Conservation (phyloP, 2,329 filamentous ascomycete genomes). For the Ophiostoma australiae region DNA sequence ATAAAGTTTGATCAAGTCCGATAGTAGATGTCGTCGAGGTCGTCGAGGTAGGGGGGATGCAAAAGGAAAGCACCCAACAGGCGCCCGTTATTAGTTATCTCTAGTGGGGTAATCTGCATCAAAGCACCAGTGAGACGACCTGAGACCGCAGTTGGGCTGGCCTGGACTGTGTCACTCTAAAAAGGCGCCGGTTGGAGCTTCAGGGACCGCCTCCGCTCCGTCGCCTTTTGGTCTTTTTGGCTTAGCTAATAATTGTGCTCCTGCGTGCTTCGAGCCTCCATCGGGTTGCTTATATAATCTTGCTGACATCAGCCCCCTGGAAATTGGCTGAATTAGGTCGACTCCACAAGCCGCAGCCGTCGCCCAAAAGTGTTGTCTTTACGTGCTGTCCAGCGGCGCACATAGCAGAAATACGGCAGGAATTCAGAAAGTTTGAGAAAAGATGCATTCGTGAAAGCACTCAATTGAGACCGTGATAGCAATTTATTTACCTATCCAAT, state of each 20-base stretch:
- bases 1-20: background rate
- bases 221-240: background rate
- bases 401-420: background rate
- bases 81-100: constrained; percentile 11
- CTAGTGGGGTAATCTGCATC: constrained; percentile 13
- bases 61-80: constrained; percentile 1
- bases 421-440: background rate
- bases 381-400: background rate
- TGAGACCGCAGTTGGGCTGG: background rate
- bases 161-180: constrained; percentile 11
- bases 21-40: background rate
- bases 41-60: constrained; percentile 7
- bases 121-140: constrained; percentile 1
- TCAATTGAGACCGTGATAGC: background rate
- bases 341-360: background rate
- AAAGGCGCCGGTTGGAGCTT: constrained; percentile 12
- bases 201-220: background rate
- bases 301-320: constrained; percentile 14
- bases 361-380: background rate
- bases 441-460: background rate
- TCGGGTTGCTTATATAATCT: background rate
- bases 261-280: background rate
- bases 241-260: background rate
- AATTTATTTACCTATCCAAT: background rate
- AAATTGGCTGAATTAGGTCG: background rate